Evolutionary conservation across 2,329 filamentous ascomycete species (phyloP).

Genomic region (Botrytis tulipae): DNA sequence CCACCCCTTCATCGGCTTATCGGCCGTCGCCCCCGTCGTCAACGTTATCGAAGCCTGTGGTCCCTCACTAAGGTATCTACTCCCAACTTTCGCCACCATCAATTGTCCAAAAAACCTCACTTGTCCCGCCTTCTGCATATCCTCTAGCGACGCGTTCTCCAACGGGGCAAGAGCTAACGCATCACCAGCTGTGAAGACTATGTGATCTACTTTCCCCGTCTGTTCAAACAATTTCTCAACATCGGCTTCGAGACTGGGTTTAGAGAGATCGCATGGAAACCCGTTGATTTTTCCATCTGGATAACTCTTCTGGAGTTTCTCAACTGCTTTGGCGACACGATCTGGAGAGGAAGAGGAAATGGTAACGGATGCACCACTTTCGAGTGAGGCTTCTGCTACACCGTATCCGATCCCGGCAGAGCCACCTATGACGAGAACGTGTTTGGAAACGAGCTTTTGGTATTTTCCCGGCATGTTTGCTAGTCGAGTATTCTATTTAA

Average conservation of each 20-base stretch:
- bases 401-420: conserved; percentile 34
- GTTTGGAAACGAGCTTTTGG: conserved; percentile 33
- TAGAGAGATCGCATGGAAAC: conserved; percentile 32
- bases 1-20: conserved; percentile 41
- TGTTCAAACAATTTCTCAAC: conserved; percentile 46
- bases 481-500: not conserved
- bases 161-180: conserved; percentile 18
- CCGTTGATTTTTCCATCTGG: conserved; percentile 22
- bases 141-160: conserved; percentile 22
- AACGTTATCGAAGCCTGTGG: conserved; percentile 28
- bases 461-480: conserved; percentile 28
- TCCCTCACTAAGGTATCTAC: conserved; percentile 24
- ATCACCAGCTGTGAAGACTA: conserved; percentile 36
- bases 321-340: conserved; percentile 22
- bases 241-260: conserved; percentile 30
- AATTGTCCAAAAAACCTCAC: conserved; percentile 33
- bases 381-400: conserved; percentile 34
- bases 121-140: conserved; percentile 27
- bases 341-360: conserved; percentile 29
- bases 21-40: conserved; percentile 26
- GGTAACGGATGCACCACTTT: conserved; percentile 29
- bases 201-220: conserved; percentile 29
- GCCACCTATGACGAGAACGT: conserved; percentile 35
- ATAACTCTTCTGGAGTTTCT: conserved; percentile 22
- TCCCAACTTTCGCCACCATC: conserved; percentile 32